Evolutionary conservation across 768 basidiomycete species (phyloP), one percentile per base, ranked within the genome.

Genomic region (Mycena albidolilacea): DNA sequence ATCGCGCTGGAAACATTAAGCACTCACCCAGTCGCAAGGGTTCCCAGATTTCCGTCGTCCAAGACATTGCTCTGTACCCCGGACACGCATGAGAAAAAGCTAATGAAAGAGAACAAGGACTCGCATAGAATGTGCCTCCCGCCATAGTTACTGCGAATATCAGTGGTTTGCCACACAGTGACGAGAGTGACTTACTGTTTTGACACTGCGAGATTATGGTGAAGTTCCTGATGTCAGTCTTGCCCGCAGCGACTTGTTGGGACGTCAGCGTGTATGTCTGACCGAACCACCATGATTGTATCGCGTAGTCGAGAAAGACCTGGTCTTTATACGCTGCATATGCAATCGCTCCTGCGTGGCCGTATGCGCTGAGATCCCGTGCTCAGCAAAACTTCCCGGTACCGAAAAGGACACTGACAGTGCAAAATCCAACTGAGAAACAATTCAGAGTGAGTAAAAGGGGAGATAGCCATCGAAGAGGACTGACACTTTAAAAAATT

Each of bases 261-360:
- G 57, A 2, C 15, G 57, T 38, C 10, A 58, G 57, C 15, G 57
- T 58, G 57, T 38, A 58, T 9, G 15, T 38, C 35, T 58, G 37
- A 58, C 57, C 57, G 7, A 58, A 58, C 57, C 57, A 58, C 57
- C 57, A 58, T 5, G 57, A 58, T 38, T 58, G 57, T 38, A 58
- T 58, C 37, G 57, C 57, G 15, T 58, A 58, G 17, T 38, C 57
- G 17, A 58, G 57, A 38, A 58, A 58, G 6, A 38, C 57, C 8
- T 57, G 30, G 57, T 58, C 37, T 37, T 38, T 38, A 38, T 58
- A 58, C 17, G 57, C 57, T 38, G 15, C 37, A 17, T 58, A 58
- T 38, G 57, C 30, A 11, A 38, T 58, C 17, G 57, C 57, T 38
- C 37, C 57, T n/a, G 37, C 57, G 19, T 38, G 57, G 57, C 57